A percentile compares a stretch with the other conserved stretches of the same genome.
phyloP scores from a whole-genome alignment of 495 filamentous ascomycete genomes.

The Xylaria bambusicola region DNA sequence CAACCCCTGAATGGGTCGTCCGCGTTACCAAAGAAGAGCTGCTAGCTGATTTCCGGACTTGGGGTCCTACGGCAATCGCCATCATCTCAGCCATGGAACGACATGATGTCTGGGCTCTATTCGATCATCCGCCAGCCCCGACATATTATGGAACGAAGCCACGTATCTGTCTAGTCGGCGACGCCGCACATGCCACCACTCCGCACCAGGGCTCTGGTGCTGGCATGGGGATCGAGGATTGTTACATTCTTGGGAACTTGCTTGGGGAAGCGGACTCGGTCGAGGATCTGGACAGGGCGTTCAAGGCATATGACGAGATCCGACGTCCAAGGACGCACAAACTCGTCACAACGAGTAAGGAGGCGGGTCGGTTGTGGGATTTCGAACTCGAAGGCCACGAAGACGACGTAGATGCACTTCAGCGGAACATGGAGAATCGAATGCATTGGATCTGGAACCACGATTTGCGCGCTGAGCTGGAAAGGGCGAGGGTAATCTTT shows the following conservation, averaged over 20 bases:
- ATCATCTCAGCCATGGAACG: conserved; percentile 32
- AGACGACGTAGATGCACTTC: conserved; percentile 33
- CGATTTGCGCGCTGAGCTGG: conserved; percentile 32
- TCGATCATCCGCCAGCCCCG: conserved; percentile 59
- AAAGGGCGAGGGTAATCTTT: conserved; percentile 18
- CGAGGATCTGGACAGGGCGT: conserved; percentile 51
- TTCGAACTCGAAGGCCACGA: conserved; percentile 35
- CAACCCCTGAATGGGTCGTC: conserved; percentile 59
- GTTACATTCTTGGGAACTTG: conserved; percentile 59
- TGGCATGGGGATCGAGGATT: conserved; percentile 70
- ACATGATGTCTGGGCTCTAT: conserved; percentile 60
- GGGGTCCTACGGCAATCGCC: conserved; percentile 49
- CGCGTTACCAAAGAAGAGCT: conserved; percentile 58
- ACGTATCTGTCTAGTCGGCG: conserved; percentile 61
- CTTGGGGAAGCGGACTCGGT: conserved; percentile 47
- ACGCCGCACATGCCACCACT: conserved; percentile 70
- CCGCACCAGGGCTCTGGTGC: conserved; percentile 72
- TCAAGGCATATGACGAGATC: conserved; percentile 62
- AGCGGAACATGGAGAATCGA: conserved; percentile 28
- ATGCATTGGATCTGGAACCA: conserved; percentile 40
- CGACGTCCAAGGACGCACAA: conserved; percentile 52
- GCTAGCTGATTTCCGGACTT: conserved; percentile 53
- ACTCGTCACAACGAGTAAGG: conserved; percentile 44
- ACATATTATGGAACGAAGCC: conserved; percentile 49
- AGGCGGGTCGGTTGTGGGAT: conserved; percentile 42